phyloP scores from a whole-genome alignment of 805 yeast species.

The Hanseniaspora lindneri region DNA sequence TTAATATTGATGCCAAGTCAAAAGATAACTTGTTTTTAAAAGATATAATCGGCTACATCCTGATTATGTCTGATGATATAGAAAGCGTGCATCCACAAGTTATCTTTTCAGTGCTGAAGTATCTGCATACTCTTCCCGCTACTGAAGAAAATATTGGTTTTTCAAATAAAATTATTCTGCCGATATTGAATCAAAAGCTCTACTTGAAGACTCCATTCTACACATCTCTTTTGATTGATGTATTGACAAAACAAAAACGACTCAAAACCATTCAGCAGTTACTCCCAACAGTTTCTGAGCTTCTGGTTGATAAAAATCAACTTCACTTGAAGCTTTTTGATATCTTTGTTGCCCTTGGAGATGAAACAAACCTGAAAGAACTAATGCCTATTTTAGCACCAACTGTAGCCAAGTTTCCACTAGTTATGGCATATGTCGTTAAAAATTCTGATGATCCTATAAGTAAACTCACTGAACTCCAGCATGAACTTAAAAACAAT shows the following conservation, averaged over 20 bases:
- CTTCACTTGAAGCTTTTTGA: neutral
- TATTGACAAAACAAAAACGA: neutral
- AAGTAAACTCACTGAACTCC: neutral
- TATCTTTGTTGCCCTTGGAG: neutral
- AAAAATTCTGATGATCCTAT: neutral
- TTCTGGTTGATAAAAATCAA: neutral
- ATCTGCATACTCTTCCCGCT: neutral
- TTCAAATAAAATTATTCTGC: neutral
- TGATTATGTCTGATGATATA: neutral
- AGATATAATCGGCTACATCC: neutral
- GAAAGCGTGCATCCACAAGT: neutral
- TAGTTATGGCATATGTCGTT: neutral
- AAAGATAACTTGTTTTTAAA: neutral
- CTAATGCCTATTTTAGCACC: neutral
- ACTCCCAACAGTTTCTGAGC: neutral
- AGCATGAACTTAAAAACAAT: neutral
- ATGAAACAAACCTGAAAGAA: neutral
- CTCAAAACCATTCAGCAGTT: neutral
- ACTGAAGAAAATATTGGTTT: neutral
- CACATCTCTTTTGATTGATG: neutral
- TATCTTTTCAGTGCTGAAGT: neutral
- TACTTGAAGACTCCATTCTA: slow-evolving; percentile 1
- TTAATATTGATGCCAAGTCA: no score
- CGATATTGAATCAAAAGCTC: neutral
- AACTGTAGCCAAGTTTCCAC: neutral